Evolutionary conservation across 805 yeast genomes (phyloP), one percentile per base, ranked within the genome.

Genomic region (Ogataea neopini): DNA sequence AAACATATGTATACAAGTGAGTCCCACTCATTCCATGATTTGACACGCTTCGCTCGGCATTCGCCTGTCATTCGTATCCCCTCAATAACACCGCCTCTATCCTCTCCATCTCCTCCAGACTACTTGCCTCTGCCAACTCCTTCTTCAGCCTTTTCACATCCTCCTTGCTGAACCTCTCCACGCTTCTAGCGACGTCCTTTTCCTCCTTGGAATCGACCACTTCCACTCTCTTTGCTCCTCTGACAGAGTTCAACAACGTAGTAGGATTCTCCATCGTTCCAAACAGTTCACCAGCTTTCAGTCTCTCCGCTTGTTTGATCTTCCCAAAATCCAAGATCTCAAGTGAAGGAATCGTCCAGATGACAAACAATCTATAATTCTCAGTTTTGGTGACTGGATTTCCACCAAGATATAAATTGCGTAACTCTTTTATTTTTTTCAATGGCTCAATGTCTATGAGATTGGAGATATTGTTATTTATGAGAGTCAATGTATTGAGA

Each of bases 81-180:
- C 14, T 4, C 6, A 11, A 30, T 11, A 30, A 13, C 3, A n/a
- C 34, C 17, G 34, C 34, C 17, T 88, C 95, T 19, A 90, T 77
- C 43, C 79, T 69, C 48, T 83, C 86, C 6, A 90, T 86, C 52
- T 91, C 97, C 5, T 77, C 86, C 48, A 91, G 61, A 43, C 83
- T 80, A 3, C 81, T 74, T 1, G 97, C 96, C 26, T 67, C 70
- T 44, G 74, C 72, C 47, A 91, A 69, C 52, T 80, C 75, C 35
- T 70, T 60, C 51, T 82, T 73, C 41, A 91, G 65, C 39, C 68
- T 66, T 11, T 65, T 63, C 47, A 72, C 76, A 32, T 84, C 89
- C 29, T 75, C 80, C 0, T 72, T 76, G 1, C 83, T 71, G 56
- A 88, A 70, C 49, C 74, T 79, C 20, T 67, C 61, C 14, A 74